A percentile compares a stretch with the other conserved stretches of the same genome.
Conservation (phyloP, 306 rosid genomes). For the Crataegus laevigata region DNA sequence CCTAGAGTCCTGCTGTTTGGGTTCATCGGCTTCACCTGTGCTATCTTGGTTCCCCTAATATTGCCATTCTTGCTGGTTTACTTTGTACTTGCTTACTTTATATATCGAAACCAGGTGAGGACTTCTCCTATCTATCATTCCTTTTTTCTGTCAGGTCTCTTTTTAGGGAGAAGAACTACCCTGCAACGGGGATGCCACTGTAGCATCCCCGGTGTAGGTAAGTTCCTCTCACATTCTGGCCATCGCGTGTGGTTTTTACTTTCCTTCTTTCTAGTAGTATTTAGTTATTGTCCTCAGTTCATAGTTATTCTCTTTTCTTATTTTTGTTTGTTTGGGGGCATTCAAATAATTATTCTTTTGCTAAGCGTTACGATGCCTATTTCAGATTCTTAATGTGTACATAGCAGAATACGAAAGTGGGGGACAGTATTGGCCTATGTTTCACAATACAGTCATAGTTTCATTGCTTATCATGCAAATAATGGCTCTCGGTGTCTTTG, state of each 20-base stretch:
- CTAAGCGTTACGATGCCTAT: not conserved
- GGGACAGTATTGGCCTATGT: constrained; percentile 79
- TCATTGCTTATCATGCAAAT: constrained; percentile 68
- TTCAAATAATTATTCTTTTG: not conserved
- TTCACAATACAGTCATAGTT: constrained; percentile 57
- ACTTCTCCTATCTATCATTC: not conserved
- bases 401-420: constrained; percentile 57
- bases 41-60: constrained; percentile 82
- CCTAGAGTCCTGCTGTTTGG: constrained; percentile 81
- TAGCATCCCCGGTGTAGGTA: not conserved
- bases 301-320: not conserved
- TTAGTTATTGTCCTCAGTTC: not conserved
- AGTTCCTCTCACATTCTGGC: not conserved
- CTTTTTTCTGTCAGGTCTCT: not conserved
- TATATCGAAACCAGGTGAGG: constrained; percentile 83
- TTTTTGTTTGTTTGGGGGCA: not conserved
- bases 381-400: constrained; percentile 83
- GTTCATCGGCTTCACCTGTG: constrained; percentile 78
- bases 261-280: not conserved
- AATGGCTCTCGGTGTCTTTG: constrained; percentile 81
- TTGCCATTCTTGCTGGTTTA: constrained; percentile 75
- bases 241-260: not conserved
- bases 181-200: not conserved
- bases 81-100: constrained; percentile 76
- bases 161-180: not conserved